Evolutionary conservation across 768 basidiomycete species (phyloP).

Genomic region (Collybia nuda): DNA sequence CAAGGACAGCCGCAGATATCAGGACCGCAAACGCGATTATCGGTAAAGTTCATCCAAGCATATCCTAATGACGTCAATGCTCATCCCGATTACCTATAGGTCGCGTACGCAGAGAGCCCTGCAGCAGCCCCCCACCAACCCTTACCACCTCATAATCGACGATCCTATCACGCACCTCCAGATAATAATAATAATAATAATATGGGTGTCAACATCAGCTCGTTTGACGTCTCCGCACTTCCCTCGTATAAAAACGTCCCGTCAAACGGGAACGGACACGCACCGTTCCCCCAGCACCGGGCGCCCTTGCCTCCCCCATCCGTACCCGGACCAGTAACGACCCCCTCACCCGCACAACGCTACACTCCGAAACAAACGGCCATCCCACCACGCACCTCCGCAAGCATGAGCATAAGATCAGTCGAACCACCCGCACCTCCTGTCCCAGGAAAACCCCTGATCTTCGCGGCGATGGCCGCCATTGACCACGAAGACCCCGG

Average conservation of each 20-base stretch:
- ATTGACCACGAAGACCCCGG: constrained; percentile 17
- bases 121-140: neutral
- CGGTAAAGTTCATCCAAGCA: constrained; percentile 4
- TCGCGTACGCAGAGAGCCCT: neutral
- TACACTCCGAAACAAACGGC: constrained; percentile 9
- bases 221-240: constrained; percentile 2
- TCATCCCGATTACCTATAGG: constrained; percentile 5
- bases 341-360: no score
- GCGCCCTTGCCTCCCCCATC: constrained; percentile 3
- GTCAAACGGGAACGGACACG: no score
- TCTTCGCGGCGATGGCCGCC: constrained; percentile 59
- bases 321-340: no score
- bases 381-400: constrained; percentile 19
- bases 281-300: neutral
- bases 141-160: neutral
- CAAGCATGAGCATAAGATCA: constrained; percentile 16
- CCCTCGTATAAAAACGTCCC: constrained; percentile 1
- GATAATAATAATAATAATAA: neutral
- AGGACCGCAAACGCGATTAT: constrained; percentile 1
- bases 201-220: constrained; percentile 10
- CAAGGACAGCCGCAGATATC: constrained; percentile 5
- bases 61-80: constrained; percentile 6
- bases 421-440: constrained; percentile 12
- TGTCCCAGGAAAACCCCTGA: constrained; percentile 53
- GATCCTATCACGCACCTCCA: neutral